phyloP scores from a whole-genome alignment of 1,284 basidiomycete species.

The Nidula niveotomentosa region DNA sequence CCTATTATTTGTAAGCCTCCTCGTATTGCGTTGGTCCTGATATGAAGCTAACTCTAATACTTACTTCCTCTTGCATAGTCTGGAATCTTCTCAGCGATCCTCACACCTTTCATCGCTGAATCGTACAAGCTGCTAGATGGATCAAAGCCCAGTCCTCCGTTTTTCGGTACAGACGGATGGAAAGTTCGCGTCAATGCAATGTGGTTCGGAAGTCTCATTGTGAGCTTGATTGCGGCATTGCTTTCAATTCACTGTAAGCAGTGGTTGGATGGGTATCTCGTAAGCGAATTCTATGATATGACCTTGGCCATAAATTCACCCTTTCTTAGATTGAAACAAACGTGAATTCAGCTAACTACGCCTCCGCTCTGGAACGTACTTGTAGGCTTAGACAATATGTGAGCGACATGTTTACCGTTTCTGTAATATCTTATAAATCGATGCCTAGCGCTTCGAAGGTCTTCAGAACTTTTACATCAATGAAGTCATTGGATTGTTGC shows the following conservation, averaged over 20 bases:
- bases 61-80: not conserved
- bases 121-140: conserved; percentile 7
- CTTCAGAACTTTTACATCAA: conserved; percentile 5
- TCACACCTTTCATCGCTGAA: conserved; percentile 8
- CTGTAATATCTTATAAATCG: not conserved
- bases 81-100: conserved; percentile 8
- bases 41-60: too few relatives aligned
- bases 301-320: too few relatives aligned
- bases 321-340: too few relatives aligned
- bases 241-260: conserved; percentile 10
- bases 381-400: conserved; percentile 10
- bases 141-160: not conserved
- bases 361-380: not conserved
- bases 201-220: conserved; percentile 9
- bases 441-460: conserved; percentile 5
- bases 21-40: too few relatives aligned
- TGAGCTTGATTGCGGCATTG: conserved; percentile 10
- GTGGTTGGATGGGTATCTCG: conserved; percentile 6
- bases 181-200: conserved; percentile 9
- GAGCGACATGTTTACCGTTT: not conserved
- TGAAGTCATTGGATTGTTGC: conserved; percentile 5
- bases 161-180: conserved; percentile 5
- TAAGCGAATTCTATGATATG: not conserved
- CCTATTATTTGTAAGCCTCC: conserved; percentile 6
- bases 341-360: not conserved